These are phyloP conservation scores for Aspergillus awamori DNA, from an alignment of 2,329 filamentous ascomycete genomes.

Conservation along the genomic window DNA sequence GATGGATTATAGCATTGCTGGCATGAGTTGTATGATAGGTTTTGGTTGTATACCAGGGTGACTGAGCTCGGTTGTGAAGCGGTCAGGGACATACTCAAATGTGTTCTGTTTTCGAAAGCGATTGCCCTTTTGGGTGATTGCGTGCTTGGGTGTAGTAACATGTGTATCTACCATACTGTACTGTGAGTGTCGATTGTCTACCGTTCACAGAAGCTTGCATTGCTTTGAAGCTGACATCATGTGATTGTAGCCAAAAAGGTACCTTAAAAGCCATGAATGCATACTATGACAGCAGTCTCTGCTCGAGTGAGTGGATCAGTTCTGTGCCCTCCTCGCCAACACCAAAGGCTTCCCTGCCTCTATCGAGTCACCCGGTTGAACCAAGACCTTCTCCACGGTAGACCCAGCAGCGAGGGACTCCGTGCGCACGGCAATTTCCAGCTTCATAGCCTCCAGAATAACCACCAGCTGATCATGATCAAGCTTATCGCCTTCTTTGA, in stretches of 20 bases:
- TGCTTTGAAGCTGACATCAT: no score
- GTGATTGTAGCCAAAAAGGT: no score
- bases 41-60: no score
- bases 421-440: slow-evolving; percentile 54
- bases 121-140: background rate
- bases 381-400: slow-evolving; percentile 44
- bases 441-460: slow-evolving; percentile 61
- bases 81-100: background rate
- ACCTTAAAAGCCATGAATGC: no score
- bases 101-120: background rate
- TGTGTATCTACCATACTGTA: background rate
- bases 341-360: slow-evolving; percentile 39
- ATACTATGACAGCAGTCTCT: no score
- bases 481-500: slow-evolving; percentile 47
- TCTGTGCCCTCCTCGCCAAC: slow-evolving; percentile 25
- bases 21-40: no score
- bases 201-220: no score
- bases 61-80: no score
- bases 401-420: slow-evolving; percentile 31
- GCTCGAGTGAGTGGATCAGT: background rate
- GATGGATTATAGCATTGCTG: no score
- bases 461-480: slow-evolving; percentile 48
- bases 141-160: no score
- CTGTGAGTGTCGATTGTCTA: background rate
- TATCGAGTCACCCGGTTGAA: slow-evolving; percentile 45